Evolutionary conservation across 805 yeast genomes (phyloP).

Genomic region (Alloascoidea africana): DNA sequence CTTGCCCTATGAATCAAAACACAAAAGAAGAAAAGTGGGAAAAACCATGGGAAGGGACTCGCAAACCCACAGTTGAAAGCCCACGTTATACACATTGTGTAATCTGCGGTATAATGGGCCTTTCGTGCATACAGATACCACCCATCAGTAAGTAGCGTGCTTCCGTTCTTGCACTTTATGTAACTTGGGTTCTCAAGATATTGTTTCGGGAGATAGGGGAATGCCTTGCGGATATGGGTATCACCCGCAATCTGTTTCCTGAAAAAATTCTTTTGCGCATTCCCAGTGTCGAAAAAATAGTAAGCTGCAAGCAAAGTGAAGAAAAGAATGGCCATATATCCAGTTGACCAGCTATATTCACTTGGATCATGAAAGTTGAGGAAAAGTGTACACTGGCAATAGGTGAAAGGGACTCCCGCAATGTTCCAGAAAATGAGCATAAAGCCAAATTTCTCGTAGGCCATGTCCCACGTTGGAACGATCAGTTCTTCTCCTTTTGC

Average conservation of each 20-base stretch:
- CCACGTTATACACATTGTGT: slow-evolving; percentile 80
- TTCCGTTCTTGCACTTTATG: slow-evolving; percentile 75
- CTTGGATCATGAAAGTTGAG: slow-evolving; percentile 70
- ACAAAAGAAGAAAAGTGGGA: slow-evolving; percentile 78
- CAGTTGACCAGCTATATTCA: slow-evolving; percentile 62
- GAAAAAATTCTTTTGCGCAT: slow-evolving; percentile 90
- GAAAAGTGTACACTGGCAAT: slow-evolving; percentile 85
- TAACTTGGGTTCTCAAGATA: slow-evolving; percentile 72
- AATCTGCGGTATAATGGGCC: slow-evolving; percentile 91
- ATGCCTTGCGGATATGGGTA: slow-evolving; percentile 58
- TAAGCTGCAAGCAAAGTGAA: slow-evolving; percentile 51
- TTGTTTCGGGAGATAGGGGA: slow-evolving; percentile 86
- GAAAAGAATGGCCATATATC: slow-evolving; percentile 43
- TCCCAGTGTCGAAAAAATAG: slow-evolving; percentile 88
- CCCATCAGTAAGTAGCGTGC: slow-evolving; percentile 77
- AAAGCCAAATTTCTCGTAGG: slow-evolving; percentile 97
- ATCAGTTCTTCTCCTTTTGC: slow-evolving; percentile 95
- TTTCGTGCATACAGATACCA: slow-evolving; percentile 93
- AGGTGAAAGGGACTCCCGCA: slow-evolving; percentile 97
- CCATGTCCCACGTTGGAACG: slow-evolving; percentile 99
- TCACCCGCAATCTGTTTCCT: slow-evolving; percentile 69
- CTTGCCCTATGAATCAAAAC: slow-evolving; percentile 80
- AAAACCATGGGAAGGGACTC: slow-evolving; percentile 92
- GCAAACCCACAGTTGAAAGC: slow-evolving; percentile 78
- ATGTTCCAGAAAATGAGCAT: slow-evolving; percentile 98